Percentiles rank a stretch among this genome's conserved stretches.
Evolutionary conservation across 495 filamentous ascomycete genomes (phyloP).

Genomic region (Rhizodiscina lignyota): DNA sequence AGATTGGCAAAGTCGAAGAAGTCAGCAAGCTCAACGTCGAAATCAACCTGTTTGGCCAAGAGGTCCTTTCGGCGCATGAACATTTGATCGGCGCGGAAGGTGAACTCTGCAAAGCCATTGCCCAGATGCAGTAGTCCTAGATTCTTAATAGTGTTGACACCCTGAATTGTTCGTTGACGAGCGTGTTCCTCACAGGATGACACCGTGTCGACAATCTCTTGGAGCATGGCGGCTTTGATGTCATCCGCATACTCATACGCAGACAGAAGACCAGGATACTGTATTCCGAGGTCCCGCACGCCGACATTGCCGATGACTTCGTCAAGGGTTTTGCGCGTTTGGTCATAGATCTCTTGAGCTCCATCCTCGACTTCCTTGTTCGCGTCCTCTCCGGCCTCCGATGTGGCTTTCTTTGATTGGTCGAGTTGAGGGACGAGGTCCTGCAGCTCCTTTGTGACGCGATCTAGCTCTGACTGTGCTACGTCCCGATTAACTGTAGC

Average conservation of each 20-base stretch:
- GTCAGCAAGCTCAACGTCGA: conserved; percentile 76
- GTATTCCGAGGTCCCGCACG: conserved; percentile 58
- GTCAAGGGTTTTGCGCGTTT: conserved; percentile 58
- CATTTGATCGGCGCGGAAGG: conserved; percentile 82
- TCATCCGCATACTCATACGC: conserved; percentile 91
- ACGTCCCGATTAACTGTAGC: conserved; percentile 80
- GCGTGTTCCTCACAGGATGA: conserved; percentile 70
- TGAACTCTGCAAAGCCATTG: conserved; percentile 64
- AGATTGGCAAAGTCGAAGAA: conserved; percentile 77
- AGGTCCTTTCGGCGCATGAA: conserved; percentile 67
- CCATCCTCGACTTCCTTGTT: conserved; percentile 71
- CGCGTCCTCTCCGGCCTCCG: conserved; percentile 67
- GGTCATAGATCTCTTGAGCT: conserved; percentile 65
- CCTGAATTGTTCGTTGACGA: conserved; percentile 54
- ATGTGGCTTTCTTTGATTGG: conserved; percentile 61
- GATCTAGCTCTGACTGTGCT: conserved; percentile 69
- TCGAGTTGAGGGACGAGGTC: conserved; percentile 77
- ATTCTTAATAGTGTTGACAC: conserved; percentile 76
- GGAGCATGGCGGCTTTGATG: conserved; percentile 74
- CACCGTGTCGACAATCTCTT: conserved; percentile 66
- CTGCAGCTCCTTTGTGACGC: conserved; percentile 61
- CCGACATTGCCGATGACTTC: conserved; percentile 58
- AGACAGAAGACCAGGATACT: conserved; percentile 69
- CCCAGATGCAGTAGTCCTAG: conserved; percentile 81
- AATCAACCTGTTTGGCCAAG: conserved; percentile 66